Evolutionary conservation across 1,284 basidiomycete genomes (phyloP).

Genomic region (Ustilago trichophora): DNA sequence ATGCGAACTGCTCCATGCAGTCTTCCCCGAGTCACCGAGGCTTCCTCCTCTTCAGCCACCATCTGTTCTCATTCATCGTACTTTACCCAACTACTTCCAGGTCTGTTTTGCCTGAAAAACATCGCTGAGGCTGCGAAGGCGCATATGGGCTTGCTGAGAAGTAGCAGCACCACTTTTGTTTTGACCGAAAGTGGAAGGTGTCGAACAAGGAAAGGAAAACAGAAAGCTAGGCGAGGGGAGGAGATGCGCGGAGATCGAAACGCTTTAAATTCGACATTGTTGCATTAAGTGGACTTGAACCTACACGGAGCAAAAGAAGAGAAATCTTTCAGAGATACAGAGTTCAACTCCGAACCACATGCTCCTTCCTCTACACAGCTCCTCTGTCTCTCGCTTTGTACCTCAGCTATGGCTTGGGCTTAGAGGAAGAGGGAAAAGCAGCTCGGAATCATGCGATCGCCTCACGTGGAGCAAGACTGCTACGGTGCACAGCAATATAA

Average conservation of each 20-base stretch:
- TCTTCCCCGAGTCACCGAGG: conserved; percentile 18
- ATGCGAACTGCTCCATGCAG: conserved; percentile 6
- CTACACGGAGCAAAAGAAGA: neutral
- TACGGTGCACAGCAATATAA: neutral
- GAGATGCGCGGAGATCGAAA: conserved; percentile 14
- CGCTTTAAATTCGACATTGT: neutral
- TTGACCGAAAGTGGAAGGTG: neutral
- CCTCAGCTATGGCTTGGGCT: neutral
- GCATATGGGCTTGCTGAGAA: too few relatives aligned
- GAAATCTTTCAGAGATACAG: too few relatives aligned
- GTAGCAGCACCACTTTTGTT: neutral
- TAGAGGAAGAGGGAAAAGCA: too few relatives aligned
- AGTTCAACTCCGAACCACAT: conserved; percentile 3
- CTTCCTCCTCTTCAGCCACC: neutral
- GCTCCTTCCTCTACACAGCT: too few relatives aligned
- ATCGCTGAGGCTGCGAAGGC: neutral
- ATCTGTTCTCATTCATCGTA: neutral
- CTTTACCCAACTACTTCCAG: too few relatives aligned
- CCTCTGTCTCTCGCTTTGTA: neutral
- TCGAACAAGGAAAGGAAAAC: neutral
- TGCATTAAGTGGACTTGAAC: too few relatives aligned
- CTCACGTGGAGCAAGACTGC: conserved; percentile 15
- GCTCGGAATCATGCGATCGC: conserved; percentile 11
- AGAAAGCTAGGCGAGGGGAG: neutral
- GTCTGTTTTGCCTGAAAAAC: too few relatives aligned